Evolutionary conservation across 441 rosid species (phyloP).

Genomic region (Pelargonium citronellum): DNA sequence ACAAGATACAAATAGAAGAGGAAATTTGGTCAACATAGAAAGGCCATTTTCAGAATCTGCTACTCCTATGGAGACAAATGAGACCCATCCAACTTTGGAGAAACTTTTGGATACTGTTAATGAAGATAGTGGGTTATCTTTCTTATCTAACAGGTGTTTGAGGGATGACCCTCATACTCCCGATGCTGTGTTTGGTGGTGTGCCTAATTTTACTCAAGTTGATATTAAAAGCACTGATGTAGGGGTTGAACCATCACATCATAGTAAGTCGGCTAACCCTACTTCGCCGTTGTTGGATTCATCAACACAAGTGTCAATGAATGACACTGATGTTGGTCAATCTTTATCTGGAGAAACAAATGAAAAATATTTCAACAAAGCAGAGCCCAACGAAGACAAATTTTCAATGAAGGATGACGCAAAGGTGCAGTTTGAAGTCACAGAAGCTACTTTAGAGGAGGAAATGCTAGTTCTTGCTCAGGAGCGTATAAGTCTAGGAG

Average conservation of each 20-base stretch:
- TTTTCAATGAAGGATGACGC: slow-evolving; percentile 24
- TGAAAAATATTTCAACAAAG: slow-evolving; percentile 16
- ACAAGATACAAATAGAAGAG: slow-evolving; percentile 15
- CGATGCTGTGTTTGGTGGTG: slow-evolving; percentile 24
- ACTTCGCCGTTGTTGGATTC: slow-evolving; percentile 21
- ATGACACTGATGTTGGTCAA: slow-evolving; percentile 28
- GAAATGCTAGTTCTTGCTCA: slow-evolving; percentile 56
- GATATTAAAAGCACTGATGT: slow-evolving; percentile 27
- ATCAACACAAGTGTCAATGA: slow-evolving; percentile 20
- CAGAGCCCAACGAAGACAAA: slow-evolving; percentile 23
- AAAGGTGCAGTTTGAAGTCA: slow-evolving; percentile 29
- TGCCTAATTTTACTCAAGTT: slow-evolving; percentile 20
- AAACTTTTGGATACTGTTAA: slow-evolving; percentile 28
- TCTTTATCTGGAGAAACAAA: slow-evolving; percentile 31
- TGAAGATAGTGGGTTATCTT: slow-evolving; percentile 28
- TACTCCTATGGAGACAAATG: slow-evolving; percentile 23
- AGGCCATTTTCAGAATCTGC: slow-evolving; percentile 25
- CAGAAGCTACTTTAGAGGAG: slow-evolving; percentile 60
- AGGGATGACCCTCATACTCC: slow-evolving; percentile 25
- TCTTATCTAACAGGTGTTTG: slow-evolving; percentile 24
- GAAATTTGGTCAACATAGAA: slow-evolving; percentile 15
- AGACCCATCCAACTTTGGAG: slow-evolving; percentile 20
- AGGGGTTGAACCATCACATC: slow-evolving; percentile 29
- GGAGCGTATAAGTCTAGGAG: slow-evolving; percentile 55
- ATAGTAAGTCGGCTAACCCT: slow-evolving; percentile 27